These are phyloP conservation scores for Astrocystis sublimbata DNA, from an alignment of 495 filamentous ascomycete genomes.

Conservation along the genomic window DNA sequence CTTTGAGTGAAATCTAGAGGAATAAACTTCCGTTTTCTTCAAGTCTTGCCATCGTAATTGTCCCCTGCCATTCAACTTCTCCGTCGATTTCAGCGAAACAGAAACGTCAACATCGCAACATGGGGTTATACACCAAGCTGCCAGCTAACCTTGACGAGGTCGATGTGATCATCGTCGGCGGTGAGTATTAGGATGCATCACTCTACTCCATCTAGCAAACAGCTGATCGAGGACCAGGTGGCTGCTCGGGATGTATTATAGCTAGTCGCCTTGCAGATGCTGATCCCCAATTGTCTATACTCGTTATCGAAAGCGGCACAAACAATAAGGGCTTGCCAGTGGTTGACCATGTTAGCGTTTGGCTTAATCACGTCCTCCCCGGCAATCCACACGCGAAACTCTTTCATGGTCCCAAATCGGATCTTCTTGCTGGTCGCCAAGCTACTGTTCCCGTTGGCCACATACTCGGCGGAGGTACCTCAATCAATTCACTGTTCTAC, in stretches of 20 bases:
- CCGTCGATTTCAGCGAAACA: not conserved
- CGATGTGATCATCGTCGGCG: slow-evolving; percentile 40
- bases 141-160: slow-evolving; percentile 34
- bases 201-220: not conserved
- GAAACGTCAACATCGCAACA: slow-evolving; percentile 5
- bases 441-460: slow-evolving; percentile 50
- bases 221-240: slow-evolving; percentile 24
- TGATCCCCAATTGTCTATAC: slow-evolving; percentile 32
- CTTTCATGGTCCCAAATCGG: slow-evolving; percentile 29
- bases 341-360: slow-evolving; percentile 32
- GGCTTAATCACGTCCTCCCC: slow-evolving; percentile 29
- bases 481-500: slow-evolving; percentile 56
- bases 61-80: not conserved
- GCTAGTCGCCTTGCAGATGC: slow-evolving; percentile 39
- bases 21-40: not conserved
- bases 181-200: slow-evolving; percentile 12
- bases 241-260: slow-evolving; percentile 36
- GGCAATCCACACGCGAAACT: slow-evolving; percentile 30
- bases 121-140: slow-evolving; percentile 36
- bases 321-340: slow-evolving; percentile 34
- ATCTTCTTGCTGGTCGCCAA: slow-evolving; percentile 44
- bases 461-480: slow-evolving; percentile 57
- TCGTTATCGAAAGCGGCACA: slow-evolving; percentile 35
- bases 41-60: not conserved
- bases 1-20: not conserved